Evolutionary conservation across 2,329 filamentous ascomycete genomes (phyloP).

Genomic region (Apiospora pterosperma): DNA sequence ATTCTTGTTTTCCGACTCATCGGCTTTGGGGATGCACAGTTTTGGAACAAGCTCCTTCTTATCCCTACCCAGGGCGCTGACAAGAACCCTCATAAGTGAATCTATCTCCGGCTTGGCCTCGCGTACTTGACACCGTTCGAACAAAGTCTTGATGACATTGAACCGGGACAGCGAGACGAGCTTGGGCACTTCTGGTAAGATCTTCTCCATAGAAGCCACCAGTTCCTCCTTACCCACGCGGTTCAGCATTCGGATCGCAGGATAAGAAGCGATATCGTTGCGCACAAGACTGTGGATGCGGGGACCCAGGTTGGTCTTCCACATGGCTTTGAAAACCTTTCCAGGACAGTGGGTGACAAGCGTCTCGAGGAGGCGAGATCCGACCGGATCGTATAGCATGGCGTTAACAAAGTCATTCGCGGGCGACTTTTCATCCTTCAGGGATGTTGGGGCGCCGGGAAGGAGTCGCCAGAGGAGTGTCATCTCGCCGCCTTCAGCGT

Average conservation of each 20-base stretch:
- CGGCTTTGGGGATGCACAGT: slow-evolving; percentile 42
- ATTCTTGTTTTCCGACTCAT: slow-evolving; percentile 28
- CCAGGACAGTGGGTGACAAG: slow-evolving; percentile 78
- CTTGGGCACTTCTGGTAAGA: slow-evolving; percentile 68
- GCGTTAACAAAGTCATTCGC: slow-evolving; percentile 77
- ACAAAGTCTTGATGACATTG: slow-evolving; percentile 74
- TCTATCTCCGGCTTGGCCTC: slow-evolving; percentile 52
- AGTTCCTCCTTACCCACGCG: slow-evolving; percentile 86
- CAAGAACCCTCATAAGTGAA: slow-evolving; percentile 43
- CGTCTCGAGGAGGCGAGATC: slow-evolving; percentile 84
- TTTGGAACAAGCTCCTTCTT: slow-evolving; percentile 46
- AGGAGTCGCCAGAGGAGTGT: slow-evolving; percentile 74
- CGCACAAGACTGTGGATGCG: slow-evolving; percentile 77
- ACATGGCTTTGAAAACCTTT: slow-evolving; percentile 86
- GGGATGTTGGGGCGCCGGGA: slow-evolving; percentile 68
- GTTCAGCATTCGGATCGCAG: slow-evolving; percentile 78
- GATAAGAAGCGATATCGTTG: slow-evolving; percentile 88
- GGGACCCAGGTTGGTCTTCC: slow-evolving; percentile 74
- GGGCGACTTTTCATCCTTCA: slow-evolving; percentile 69
- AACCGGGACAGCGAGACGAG: slow-evolving; percentile 74
- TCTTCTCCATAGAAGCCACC: slow-evolving; percentile 65
- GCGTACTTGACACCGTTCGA: slow-evolving; percentile 77
- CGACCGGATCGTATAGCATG: slow-evolving; percentile 85
- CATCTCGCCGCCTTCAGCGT: slow-evolving; percentile 35
- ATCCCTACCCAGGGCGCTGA: slow-evolving; percentile 44